These are phyloP conservation scores for Sphagnum magellanicum DNA, from an alignment of 228 moss, liverwort and hornwort genomes.

Conservation along the genomic window DNA sequence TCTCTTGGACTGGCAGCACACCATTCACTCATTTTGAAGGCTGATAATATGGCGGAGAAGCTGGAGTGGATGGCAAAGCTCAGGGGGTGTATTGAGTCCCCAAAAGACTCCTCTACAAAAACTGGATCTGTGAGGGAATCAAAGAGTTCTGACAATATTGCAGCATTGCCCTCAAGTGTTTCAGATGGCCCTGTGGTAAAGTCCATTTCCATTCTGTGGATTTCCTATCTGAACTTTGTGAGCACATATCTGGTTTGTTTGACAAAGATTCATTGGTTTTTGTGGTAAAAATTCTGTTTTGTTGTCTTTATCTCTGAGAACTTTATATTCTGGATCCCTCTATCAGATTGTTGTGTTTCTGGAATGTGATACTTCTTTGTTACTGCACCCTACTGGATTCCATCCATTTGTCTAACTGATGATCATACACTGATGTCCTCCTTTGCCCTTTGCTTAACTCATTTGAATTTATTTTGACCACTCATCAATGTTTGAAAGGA, in stretches of 20 bases:
- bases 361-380: too few relatives aligned
- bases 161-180: constrained; percentile 26
- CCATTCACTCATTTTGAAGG: constrained; percentile 83
- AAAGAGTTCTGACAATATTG: constrained; percentile 25
- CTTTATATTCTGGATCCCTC: not conserved
- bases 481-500: not conserved
- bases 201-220: not conserved
- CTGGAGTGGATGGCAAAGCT: constrained; percentile 93
- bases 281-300: too few relatives aligned
- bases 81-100: constrained; percentile 48
- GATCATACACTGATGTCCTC: too few relatives aligned
- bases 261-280: not conserved
- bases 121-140: constrained; percentile 44
- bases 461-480: not conserved
- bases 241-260: not conserved
- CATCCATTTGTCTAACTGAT: too few relatives aligned
- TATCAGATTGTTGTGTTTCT: too few relatives aligned
- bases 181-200: constrained; percentile 44
- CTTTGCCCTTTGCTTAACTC: too few relatives aligned
- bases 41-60: constrained; percentile 94
- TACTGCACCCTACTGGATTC: too few relatives aligned
- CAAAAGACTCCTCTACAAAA: constrained; percentile 22
- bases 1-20: constrained; percentile 61
- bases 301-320: too few relatives aligned
- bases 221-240: not conserved